Evolutionary conservation across 495 filamentous ascomycete species (phyloP).

Genomic region (Penicillium fimorum): DNA sequence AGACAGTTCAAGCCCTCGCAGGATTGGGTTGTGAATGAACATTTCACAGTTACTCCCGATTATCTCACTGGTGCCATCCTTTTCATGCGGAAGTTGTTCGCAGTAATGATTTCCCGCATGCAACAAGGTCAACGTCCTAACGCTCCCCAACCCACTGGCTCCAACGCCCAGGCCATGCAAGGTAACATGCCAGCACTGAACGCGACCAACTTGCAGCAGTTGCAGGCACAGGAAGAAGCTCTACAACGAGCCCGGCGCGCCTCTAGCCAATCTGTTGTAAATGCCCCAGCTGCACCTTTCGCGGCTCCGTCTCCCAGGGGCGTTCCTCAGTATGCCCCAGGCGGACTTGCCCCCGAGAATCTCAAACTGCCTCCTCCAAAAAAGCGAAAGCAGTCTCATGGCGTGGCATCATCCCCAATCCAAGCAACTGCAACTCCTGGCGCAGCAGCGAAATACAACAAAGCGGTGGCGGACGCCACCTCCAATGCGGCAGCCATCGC

Average conservation of each 20-base stretch:
- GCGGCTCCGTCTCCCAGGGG: slow-evolving; percentile 71
- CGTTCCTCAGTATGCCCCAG: slow-evolving; percentile 56
- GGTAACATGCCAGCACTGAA: slow-evolving; percentile 54
- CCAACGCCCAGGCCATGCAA: slow-evolving; percentile 25
- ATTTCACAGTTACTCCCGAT: slow-evolving; percentile 56
- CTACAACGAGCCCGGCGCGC: slow-evolving; percentile 42
- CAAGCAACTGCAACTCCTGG: slow-evolving; percentile 27
- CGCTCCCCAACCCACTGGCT: slow-evolving; percentile 24
- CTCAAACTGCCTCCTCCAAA: slow-evolving; percentile 64
- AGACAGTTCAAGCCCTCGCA: slow-evolving; percentile 56
- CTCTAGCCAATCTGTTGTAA: slow-evolving; percentile 61
- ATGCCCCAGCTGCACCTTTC: slow-evolving; percentile 62
- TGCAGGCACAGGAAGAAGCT: slow-evolving; percentile 49
- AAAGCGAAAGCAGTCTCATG: slow-evolving; percentile 52
- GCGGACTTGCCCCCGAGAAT: slow-evolving; percentile 51
- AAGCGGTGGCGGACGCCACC: slow-evolving; percentile 35
- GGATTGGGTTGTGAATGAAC: slow-evolving; percentile 52
- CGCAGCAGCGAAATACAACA: slow-evolving; percentile 37
- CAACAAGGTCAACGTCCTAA: slow-evolving; percentile 37
- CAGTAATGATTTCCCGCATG: slow-evolving; percentile 39
- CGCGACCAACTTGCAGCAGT: slow-evolving; percentile 62
- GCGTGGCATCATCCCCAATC: slow-evolving; percentile 32
- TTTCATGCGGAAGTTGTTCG: slow-evolving; percentile 47
- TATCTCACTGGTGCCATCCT: slow-evolving; percentile 53
- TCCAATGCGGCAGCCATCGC: slow-evolving; percentile 28